Conservation (phyloP, 2,329 filamentous ascomycete genomes). For the Clarireedia homoeocarpa region DNA sequence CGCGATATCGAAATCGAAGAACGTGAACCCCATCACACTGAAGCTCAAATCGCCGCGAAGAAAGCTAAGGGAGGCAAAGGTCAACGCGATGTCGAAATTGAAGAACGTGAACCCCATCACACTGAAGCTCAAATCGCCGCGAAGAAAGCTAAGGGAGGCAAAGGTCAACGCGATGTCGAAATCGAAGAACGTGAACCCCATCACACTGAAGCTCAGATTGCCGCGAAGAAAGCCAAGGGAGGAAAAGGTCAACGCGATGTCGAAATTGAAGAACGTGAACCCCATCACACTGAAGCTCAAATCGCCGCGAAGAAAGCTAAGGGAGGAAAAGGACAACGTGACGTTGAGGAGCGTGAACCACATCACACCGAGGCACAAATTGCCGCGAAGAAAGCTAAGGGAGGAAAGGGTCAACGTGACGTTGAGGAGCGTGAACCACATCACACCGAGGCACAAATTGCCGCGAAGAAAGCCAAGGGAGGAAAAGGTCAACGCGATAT, state of each 20-base stretch:
- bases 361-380: slow-evolving; percentile 19
- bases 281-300: slow-evolving; percentile 17
- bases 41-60: no score
- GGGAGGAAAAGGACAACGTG: slow-evolving; percentile 3
- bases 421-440: slow-evolving; percentile 13
- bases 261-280: slow-evolving; percentile 11
- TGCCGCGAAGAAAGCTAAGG: slow-evolving; percentile 14
- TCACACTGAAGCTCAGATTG: slow-evolving; percentile 20
- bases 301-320: slow-evolving; percentile 18
- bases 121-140: background rate
- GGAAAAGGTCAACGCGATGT: slow-evolving; percentile 7
- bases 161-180: no score
- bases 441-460: slow-evolving; percentile 21
- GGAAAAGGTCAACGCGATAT: background rate
- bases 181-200: background rate
- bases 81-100: no score
- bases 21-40: no score
- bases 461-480: slow-evolving; percentile 16
- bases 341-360: slow-evolving; percentile 11
- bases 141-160: background rate
- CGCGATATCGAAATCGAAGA: slow-evolving; percentile 2
- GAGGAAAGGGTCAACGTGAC: background rate
- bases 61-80: no score
- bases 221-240: slow-evolving; percentile 16
- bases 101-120: no score